These are phyloP conservation scores for Nicotiana undulata DNA, from an alignment of 257 asterid genomes.

Conservation along the genomic window DNA sequence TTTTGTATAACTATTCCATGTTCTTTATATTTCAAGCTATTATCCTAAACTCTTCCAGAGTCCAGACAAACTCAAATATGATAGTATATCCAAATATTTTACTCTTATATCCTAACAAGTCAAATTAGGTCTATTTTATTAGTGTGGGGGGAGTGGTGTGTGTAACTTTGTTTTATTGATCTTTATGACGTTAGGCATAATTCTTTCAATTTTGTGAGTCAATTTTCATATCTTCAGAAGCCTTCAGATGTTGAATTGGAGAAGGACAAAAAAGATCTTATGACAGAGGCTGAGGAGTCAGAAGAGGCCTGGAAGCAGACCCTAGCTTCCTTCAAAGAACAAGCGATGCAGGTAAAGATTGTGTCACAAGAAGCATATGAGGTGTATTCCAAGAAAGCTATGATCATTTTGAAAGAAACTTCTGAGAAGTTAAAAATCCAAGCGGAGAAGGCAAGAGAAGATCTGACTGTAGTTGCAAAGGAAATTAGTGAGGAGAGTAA, in stretches of 20 bases:
- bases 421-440: conserved; percentile 69
- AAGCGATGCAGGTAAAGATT: conserved; percentile 63
- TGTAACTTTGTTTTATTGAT: background rate
- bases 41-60: background rate
- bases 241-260: conserved; percentile 51
- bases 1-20: background rate
- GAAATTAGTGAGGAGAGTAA: conserved; percentile 74
- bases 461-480: conserved; percentile 48
- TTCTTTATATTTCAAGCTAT: background rate
- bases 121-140: background rate
- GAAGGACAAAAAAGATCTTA: conserved; percentile 34
- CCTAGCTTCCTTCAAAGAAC: conserved; percentile 64
- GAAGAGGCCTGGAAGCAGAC: conserved; percentile 78
- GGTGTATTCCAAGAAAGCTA: conserved; percentile 61
- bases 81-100: background rate
- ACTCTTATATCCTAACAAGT: background rate
- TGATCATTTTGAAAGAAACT: conserved; percentile 52
- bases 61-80: background rate
- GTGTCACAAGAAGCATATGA: conserved; percentile 74
- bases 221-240: conserved; percentile 32
- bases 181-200: background rate
- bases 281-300: conserved; percentile 41
- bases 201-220: background rate
- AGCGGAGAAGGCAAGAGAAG: conserved; percentile 74
- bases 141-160: background rate